Percentiles rank a stretch among this genome's conserved stretches.
Evolutionary conservation across 2,329 filamentous ascomycete species (phyloP).

Genomic region (Colletotrichum falcatum): DNA sequence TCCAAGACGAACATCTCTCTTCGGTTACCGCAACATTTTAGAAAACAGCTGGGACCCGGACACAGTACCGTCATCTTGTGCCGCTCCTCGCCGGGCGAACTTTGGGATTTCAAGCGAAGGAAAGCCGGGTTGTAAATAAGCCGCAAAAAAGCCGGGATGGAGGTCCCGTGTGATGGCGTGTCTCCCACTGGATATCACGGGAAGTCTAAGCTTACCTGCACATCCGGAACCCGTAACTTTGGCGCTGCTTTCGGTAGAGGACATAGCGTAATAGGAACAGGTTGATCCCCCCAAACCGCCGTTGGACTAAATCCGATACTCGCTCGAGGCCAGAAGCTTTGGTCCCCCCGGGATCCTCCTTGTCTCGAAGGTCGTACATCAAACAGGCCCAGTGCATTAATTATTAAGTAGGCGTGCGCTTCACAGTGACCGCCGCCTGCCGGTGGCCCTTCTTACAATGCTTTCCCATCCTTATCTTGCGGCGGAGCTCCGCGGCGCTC

Average conservation of each 20-base stretch:
- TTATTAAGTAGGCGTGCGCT: not conserved
- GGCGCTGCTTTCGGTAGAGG: conserved; percentile 20
- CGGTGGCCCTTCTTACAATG: not conserved
- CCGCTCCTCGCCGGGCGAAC: not conserved
- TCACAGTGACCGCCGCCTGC: not conserved
- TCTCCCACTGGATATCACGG: not conserved
- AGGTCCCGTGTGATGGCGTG: not conserved
- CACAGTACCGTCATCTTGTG: not conserved
- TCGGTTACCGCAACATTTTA: not conserved
- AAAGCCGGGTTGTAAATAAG: not conserved
- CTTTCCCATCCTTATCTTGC: not conserved
- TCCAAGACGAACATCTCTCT: not conserved
- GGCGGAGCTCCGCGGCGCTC: not conserved
- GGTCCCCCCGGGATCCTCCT: conserved; percentile 15
- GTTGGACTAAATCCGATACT: too few species aligned
- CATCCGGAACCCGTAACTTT: conserved; percentile 7
- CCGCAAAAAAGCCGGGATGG: not conserved
- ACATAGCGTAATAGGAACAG: conserved; percentile 17
- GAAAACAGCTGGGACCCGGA: too few species aligned
- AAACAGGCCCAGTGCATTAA: not conserved
- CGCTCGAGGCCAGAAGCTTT: conserved; percentile 6
- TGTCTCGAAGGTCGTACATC: not conserved
- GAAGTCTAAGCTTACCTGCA: conserved; percentile 1
- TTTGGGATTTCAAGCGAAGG: not conserved
- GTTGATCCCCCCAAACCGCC: too few species aligned